Conservation (phyloP, 208 protist species). For the Leishmania gerbilli region DNA sequence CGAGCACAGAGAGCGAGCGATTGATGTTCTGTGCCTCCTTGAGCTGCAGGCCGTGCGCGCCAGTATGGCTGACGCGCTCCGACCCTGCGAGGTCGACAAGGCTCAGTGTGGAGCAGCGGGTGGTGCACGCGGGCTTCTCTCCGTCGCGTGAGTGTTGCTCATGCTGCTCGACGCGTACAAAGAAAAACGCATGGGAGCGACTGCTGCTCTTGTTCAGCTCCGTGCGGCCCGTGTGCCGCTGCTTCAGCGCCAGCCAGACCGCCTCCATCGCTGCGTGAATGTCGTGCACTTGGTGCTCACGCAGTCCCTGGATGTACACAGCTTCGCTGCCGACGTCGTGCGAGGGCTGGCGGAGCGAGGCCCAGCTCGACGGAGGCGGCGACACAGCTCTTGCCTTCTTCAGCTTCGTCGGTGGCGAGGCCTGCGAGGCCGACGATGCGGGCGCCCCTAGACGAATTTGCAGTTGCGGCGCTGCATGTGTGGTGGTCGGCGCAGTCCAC, state of each 20-base stretch:
- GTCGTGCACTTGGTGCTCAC: constrained; percentile 36
- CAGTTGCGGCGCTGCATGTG: neutral
- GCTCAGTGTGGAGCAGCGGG: constrained; percentile 43
- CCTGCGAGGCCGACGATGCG: neutral
- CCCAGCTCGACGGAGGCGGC: neutral
- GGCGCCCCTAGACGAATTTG: neutral
- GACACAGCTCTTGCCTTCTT: neutral
- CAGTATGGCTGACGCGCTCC: constrained; percentile 83
- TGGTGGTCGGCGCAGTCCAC: neutral
- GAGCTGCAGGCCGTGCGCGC: constrained; percentile 66
- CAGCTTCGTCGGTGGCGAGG: neutral
- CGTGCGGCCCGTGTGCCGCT: constrained; percentile 66
- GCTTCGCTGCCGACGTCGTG: neutral
- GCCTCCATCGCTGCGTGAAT: constrained; percentile 44
- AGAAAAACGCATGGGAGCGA: constrained; percentile 89
- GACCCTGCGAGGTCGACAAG: constrained; percentile 94
- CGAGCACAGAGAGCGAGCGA: constrained; percentile 86
- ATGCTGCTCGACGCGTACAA: constrained; percentile 46
- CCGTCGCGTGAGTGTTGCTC: neutral
- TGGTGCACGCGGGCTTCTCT: constrained; percentile 1
- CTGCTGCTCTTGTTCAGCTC: constrained; percentile 85
- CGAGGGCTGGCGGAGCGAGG: neutral
- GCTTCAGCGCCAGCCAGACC: constrained; percentile 36
- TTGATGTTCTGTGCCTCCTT: constrained; percentile 93
- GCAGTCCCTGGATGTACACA: constrained; percentile 56